Conservation (phyloP, 495 filamentous ascomycete genomes). For the Neurospora terricola region DNA sequence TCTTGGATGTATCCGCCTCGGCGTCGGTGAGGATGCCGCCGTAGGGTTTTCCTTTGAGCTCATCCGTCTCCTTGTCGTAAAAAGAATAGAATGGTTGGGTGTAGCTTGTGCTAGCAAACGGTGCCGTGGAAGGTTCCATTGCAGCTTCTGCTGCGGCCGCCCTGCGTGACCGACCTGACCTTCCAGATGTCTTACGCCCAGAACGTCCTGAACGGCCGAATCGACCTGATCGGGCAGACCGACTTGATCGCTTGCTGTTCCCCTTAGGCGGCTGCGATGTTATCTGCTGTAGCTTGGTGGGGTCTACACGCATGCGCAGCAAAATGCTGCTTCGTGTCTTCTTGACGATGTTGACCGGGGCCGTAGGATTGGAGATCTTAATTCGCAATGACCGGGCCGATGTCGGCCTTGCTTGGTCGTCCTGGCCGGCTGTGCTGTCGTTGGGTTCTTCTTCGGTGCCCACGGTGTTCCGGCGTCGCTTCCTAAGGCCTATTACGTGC, state of each 20-base stretch:
- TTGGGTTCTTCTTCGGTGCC: constrained; percentile 20
- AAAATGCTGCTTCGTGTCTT: constrained; percentile 26
- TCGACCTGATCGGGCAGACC: not conserved
- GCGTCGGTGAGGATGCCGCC: constrained; percentile 83
- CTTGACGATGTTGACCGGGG: constrained; percentile 21
- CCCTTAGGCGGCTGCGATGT: constrained; percentile 36
- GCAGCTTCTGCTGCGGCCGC: constrained; percentile 7
- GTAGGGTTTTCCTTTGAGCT: constrained; percentile 86
- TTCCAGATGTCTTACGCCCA: not conserved
- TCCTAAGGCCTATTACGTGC: constrained; percentile 31
- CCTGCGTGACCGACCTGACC: constrained; percentile 4
- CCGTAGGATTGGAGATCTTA: constrained; percentile 18
- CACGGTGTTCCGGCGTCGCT: constrained; percentile 30
- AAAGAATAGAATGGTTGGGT: constrained; percentile 70
- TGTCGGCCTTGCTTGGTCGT: constrained; percentile 23
- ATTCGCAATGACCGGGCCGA: constrained; percentile 31
- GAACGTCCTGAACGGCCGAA: not conserved
- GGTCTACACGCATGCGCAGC: constrained; percentile 47
- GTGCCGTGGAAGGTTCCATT: constrained; percentile 23
- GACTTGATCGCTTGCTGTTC: constrained; percentile 36
- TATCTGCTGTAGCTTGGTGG: constrained; percentile 49
- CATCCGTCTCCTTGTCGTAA: constrained; percentile 78
- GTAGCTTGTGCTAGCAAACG: constrained; percentile 46
- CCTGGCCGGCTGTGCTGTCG: constrained; percentile 20
- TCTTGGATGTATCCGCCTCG: constrained; percentile 85